phyloP scores from a whole-genome alignment of 2,329 filamentous ascomycete genomes.

The Aspergillus fumigatus region DNA sequence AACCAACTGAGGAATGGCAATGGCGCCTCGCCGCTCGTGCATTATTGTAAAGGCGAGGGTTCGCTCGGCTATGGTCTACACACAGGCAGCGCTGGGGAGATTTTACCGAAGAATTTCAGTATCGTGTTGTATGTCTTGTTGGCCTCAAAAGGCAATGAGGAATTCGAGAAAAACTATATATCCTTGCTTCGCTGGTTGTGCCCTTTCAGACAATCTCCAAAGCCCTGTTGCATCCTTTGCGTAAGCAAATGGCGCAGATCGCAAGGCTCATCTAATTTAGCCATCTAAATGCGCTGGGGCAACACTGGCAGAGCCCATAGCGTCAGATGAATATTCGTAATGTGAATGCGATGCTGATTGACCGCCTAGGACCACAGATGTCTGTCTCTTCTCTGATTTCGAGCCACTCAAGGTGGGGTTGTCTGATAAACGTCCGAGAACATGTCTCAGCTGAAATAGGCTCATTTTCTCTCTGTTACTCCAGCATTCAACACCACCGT shows the following conservation, averaged over 20 bases:
- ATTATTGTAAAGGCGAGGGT: neutral
- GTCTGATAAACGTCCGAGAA: neutral
- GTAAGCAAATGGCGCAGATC: constrained; percentile 1
- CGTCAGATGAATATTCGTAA: neutral
- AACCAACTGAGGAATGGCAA: neutral
- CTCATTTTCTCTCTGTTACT: neutral
- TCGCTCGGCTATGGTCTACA: neutral
- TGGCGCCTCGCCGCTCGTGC: neutral
- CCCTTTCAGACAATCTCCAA: neutral
- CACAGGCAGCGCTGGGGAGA: neutral
- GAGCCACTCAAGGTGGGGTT: neutral
- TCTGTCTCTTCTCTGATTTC: neutral
- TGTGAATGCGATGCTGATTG: neutral
- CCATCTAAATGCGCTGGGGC: constrained; percentile 1
- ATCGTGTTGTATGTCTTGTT: neutral
- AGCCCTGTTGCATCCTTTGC: neutral
- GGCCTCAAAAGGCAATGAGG: neutral
- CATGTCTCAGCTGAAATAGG: neutral
- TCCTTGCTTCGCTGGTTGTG: neutral
- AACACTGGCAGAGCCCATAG: constrained; percentile 1
- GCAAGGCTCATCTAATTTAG: constrained; percentile 7
- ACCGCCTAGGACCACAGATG: neutral
- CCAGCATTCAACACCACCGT: neutral
- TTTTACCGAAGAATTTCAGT: neutral
- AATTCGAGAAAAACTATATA: neutral